Evolutionary conservation across 352 stramenopile species (phyloP), one percentile per base, ranked within the genome.

Genomic region (Globisporangium viniferum): DNA sequence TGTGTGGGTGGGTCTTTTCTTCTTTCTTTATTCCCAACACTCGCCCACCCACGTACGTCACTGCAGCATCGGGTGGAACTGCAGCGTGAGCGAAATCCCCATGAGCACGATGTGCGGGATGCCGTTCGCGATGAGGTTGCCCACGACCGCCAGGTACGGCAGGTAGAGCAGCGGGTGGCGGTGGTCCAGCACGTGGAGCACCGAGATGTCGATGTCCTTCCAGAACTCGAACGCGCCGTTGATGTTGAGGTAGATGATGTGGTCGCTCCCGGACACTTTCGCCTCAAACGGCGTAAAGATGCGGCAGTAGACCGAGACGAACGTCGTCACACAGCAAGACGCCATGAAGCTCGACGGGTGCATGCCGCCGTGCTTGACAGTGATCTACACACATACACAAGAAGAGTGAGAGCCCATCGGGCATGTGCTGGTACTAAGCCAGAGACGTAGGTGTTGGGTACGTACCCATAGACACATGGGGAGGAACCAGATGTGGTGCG

Each of bases 221-320:
- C 86, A 95, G 70, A 95, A 95, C 68, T 85, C 87, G 46, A 91
- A 95, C 20, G 68, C 80, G n/a, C 86, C 80, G 60, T 95, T 95
- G 46, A 92, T 75, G 73, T 95, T 95, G 36, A 93, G 63, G 70
- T 91, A 91, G 57, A 93, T 85, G 33, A 91, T 70, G 61, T 92
- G 79, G 49, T 93, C 82, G 29, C 75, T 77, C n/a, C 76, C 77
- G 1, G 71, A 73, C 15, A 89, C 68, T 60, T 88, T 87, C 33
- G 80, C 84, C 73, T 90, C 72, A 59, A 93, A 95, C 9, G 87
- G 87, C 56, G 85, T 90, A 22, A 75, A 77, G 31, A 78, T 48
- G 31, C 85, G 85, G 53, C 76, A 87, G 66, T 82, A 92, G 4
- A 66, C 63, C 24, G 84, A 83, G 22, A 93, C 69, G 49, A 90